Evolutionary conservation across 192 early-diverging fungal species (phyloP), one percentile per base, ranked within the genome.

Genomic region (Geranomyces variabilis): DNA sequence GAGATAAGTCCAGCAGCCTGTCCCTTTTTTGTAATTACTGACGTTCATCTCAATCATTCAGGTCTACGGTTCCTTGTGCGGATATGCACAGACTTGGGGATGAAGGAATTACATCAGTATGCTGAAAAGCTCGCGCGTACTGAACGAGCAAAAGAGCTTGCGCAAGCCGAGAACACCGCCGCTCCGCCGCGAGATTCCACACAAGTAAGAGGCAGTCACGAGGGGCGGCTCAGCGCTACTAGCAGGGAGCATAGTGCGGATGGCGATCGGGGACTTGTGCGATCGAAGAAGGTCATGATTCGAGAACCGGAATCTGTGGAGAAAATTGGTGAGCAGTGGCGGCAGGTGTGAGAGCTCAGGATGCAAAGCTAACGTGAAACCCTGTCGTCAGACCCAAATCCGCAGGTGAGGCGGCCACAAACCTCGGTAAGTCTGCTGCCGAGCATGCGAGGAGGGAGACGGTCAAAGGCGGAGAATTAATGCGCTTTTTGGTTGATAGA

Each of bases 101-200:
- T 86, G 74, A 86, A 84, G 44, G 84, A 88, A 36, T 79, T 79
- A 10, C 74, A 83, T n/a, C 83, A 87, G 34, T 88, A 86, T 63
- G 67, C 74, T 10, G 75, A 77, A 30, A 81, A 80, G 58, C 71
- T 88, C 6, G 63, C 80, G 15, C 69, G 76, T 55, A 57, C 77
- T 15, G 83, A 87, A 53, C 80, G 80, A 65, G 70, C 68, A 19
- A 69, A 69, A 46, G 75, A 80, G 55, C 70, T 44, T n/a, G 60
- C 70, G 2, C 36, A 44, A 66, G 55, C 24, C 19, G 66, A 56
- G 53, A 45, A 43, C 31, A 49, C 46, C 17, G 71, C 15, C 9
- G 21, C 64, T n/a, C 33, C 28, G 55, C 0, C 43, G 15, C 47
- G 43, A 24, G 47, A 63, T 60, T 57, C 60, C 45, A 36, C 24